Conservation (phyloP, 768 basidiomycete species). For the Pholiota conissans region DNA sequence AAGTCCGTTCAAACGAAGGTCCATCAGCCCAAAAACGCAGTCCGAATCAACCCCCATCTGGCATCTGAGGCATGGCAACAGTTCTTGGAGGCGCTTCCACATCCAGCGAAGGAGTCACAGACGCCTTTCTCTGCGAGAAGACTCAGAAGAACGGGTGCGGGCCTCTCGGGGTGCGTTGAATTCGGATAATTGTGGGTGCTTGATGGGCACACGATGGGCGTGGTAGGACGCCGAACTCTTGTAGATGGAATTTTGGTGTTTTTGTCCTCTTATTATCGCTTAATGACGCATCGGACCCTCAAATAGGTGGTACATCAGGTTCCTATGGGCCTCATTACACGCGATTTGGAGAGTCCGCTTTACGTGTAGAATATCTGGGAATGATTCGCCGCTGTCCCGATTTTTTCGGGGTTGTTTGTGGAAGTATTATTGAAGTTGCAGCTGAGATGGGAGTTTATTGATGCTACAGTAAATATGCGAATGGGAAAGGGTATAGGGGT, state of each 20-base stretch:
- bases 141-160: neutral
- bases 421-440: neutral
- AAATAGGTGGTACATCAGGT: neutral
- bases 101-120: neutral
- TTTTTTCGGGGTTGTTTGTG: neutral
- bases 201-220: neutral
- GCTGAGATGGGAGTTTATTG: neutral
- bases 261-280: too few species aligned
- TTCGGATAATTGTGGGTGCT: neutral
- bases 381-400: neutral
- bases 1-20: slow-evolving; percentile 1
- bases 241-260: neutral
- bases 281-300: neutral
- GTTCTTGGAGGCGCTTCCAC: neutral
- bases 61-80: slow-evolving; percentile 1
- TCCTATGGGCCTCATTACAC: neutral
- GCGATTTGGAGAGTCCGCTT: neutral
- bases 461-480: neutral
- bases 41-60: slow-evolving; percentile 1
- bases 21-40: too few species aligned
- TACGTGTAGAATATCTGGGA: neutral
- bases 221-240: neutral
- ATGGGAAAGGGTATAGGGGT: neutral
- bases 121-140: neutral
- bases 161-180: neutral